Conservation (phyloP, 164 flowering plant species). For the Vitis rupestris region DNA sequence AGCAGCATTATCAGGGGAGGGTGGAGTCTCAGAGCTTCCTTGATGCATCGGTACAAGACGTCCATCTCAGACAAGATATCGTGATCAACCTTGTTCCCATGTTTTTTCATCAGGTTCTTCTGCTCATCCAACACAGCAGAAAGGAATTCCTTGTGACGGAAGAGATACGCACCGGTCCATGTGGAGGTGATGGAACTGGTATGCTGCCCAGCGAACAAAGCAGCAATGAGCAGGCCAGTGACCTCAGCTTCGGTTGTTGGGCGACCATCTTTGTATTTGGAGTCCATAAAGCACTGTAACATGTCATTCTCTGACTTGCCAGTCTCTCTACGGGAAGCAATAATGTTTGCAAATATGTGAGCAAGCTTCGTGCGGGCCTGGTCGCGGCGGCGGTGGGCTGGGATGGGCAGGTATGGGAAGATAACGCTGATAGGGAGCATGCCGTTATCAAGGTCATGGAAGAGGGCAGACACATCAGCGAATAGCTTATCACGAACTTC, state of each 20-base stretch:
- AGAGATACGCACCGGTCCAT: slow-evolving; percentile 96
- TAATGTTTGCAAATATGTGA: slow-evolving; percentile 71
- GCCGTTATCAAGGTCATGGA: slow-evolving; percentile 96
- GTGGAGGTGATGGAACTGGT: slow-evolving; percentile 94
- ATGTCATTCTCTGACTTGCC: slow-evolving; percentile 77
- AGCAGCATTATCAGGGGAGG: slow-evolving; percentile 91
- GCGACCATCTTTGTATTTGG: slow-evolving; percentile 93
- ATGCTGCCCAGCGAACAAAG: slow-evolving; percentile 97
- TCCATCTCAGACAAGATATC: slow-evolving; percentile 94
- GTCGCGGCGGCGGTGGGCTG: slow-evolving; percentile 92
- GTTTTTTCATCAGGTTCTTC: slow-evolving; percentile 56
- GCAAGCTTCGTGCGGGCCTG: slow-evolving; percentile 79
- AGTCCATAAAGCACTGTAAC: slow-evolving; percentile 90
- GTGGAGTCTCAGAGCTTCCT: slow-evolving; percentile 93
- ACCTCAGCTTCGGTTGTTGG: slow-evolving; percentile 83
- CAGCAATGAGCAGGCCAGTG: slow-evolving; percentile 97
- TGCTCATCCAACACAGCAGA: slow-evolving; percentile 78
- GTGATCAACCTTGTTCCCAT: slow-evolving; percentile 77
- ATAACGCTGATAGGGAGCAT: slow-evolving; percentile 96
- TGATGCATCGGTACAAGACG: slow-evolving; percentile 73
- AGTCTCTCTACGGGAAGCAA: slow-evolving; percentile 59
- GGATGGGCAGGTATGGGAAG: slow-evolving; percentile 88
- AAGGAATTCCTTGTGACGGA: slow-evolving; percentile 52
- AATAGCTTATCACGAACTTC: slow-evolving; percentile 93
- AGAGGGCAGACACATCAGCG: slow-evolving; percentile 88